These are phyloP conservation scores for Ehretia macrophylla DNA, from an alignment of 257 asterid species.

Conservation along the genomic window DNA sequence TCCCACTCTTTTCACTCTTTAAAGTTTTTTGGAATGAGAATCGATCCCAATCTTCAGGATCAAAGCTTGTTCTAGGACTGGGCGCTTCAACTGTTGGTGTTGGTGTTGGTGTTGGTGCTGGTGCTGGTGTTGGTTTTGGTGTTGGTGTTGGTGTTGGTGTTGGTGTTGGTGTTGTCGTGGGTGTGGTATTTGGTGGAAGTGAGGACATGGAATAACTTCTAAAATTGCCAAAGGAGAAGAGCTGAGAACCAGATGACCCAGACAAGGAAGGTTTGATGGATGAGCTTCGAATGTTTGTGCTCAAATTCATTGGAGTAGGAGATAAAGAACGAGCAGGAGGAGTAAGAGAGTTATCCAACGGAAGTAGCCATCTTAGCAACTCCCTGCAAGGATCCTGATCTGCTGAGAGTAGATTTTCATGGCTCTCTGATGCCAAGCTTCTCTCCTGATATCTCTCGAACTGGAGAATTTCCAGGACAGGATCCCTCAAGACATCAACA, in stretches of 20 bases:
- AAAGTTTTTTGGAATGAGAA: conserved; percentile 62
- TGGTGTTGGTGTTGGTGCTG: background rate
- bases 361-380: conserved; percentile 88
- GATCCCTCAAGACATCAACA: conserved; percentile 66
- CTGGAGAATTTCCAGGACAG: conserved; percentile 92
- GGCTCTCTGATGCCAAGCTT: conserved; percentile 40
- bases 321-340: conserved; percentile 64
- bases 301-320: conserved; percentile 63
- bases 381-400: conserved; percentile 76
- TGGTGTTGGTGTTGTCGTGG: conserved; percentile 34
- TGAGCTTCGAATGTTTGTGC: conserved; percentile 66
- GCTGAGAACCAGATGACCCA: conserved; percentile 77
- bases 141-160: background rate
- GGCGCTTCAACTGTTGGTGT: conserved; percentile 51
- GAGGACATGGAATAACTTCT: conserved; percentile 99
- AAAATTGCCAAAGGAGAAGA: conserved; percentile 80
- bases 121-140: too few species aligned
- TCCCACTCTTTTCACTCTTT: conserved; percentile 49
- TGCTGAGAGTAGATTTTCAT: conserved; percentile 28
- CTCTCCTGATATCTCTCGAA: conserved; percentile 73
- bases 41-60: conserved; percentile 72
- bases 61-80: conserved; percentile 44
- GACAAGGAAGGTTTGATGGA: conserved; percentile 56
- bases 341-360: conserved; percentile 78
- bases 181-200: conserved; percentile 62